Evolutionary conservation across 441 rosid genomes (phyloP).

Genomic region (Pelargonium cotyledonis): DNA sequence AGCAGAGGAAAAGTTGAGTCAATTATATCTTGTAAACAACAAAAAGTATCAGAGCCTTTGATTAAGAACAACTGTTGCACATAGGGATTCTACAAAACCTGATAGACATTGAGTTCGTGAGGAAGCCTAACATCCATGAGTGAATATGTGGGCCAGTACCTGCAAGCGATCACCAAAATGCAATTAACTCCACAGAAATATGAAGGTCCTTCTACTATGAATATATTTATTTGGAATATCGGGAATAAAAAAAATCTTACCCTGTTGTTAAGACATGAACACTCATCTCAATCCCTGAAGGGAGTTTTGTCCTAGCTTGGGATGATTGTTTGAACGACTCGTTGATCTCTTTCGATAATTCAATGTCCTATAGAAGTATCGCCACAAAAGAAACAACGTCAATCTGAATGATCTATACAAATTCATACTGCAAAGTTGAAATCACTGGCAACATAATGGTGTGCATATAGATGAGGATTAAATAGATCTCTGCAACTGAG

Average conservation of each 20-base stretch:
- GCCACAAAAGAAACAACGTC: conserved; percentile 15
- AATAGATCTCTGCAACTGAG: background rate
- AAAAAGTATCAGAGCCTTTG: background rate
- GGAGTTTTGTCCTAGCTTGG: conserved; percentile 97
- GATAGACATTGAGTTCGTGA: conserved; percentile 93
- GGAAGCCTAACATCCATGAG: conserved; percentile 99
- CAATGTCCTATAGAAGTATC: conserved; percentile 67
- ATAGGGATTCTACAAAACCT: conserved; percentile 43
- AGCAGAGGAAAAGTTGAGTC: conserved; percentile 16
- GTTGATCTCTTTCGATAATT: conserved; percentile 93
- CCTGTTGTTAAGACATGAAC: conserved; percentile 98
- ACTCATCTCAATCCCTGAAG: conserved; percentile 97
- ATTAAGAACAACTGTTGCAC: conserved; percentile 1
- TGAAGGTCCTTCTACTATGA: conserved; percentile 5
- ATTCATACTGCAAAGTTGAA: background rate
- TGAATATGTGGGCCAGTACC: conserved; percentile 99
- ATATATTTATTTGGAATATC: conserved; percentile 11
- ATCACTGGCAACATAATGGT: background rate
- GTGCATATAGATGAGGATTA: background rate
- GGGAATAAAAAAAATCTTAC: conserved; percentile 28
- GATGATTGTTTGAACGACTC: conserved; percentile 97
- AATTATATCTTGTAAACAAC: background rate
- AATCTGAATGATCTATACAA: conserved; percentile 15
- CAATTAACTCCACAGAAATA: conserved; percentile 8
- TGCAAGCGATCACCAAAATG: conserved; percentile 32